Conservation (phyloP, 495 filamentous ascomycete genomes). For the Apodospora peruviana region DNA sequence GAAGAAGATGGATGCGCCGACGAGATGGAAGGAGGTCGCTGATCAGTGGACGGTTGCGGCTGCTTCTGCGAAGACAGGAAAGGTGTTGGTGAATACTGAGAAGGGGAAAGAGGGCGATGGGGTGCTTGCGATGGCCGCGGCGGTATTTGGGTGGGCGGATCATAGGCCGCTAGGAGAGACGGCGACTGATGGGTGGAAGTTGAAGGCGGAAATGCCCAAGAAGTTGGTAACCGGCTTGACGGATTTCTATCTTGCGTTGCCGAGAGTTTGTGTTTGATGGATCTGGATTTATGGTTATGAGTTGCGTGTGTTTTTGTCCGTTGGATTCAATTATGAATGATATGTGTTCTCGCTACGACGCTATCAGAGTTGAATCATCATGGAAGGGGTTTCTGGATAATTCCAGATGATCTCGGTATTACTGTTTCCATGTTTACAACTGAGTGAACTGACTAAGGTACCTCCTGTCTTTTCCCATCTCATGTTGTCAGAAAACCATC, state of each 20-base stretch:
- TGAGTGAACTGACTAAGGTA: no score
- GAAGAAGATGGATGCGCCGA: neutral
- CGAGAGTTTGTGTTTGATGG: neutral
- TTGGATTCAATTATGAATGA: no score
- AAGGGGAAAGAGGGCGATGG: neutral
- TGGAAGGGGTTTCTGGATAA: no score
- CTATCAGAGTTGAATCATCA: no score
- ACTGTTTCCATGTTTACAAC: no score
- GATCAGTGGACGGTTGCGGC: neutral
- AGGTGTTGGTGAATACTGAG: neutral
- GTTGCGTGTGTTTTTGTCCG: no score
- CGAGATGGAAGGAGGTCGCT: neutral
- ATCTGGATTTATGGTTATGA: no score
- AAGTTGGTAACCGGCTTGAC: neutral
- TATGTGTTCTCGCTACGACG: no score
- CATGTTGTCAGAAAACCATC: no score
- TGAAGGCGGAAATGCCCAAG: neutral
- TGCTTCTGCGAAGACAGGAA: neutral
- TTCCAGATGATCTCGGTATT: no score
- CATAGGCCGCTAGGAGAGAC: neutral
- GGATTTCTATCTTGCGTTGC: neutral
- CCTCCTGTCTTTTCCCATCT: no score
- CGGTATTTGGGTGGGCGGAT: neutral
- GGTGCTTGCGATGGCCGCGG: neutral
- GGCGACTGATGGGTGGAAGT: neutral